Conservation (phyloP, 2,329 filamentous ascomycete species). For the Beauveria sp. region DNA sequence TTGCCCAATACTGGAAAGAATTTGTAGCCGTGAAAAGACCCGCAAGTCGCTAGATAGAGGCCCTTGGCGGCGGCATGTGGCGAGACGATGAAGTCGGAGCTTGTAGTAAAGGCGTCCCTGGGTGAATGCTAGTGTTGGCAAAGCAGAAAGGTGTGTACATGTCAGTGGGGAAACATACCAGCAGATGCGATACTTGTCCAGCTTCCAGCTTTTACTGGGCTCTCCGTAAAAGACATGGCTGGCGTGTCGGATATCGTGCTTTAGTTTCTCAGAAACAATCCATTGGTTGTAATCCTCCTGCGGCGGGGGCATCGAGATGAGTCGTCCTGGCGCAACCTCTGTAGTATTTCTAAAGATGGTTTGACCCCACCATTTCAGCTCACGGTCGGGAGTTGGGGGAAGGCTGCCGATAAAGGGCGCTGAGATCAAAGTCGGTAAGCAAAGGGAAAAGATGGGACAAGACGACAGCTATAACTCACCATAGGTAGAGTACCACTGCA, state of each 20-base stretch:
- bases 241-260: slow-evolving; percentile 51
- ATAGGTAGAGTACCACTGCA: slow-evolving; percentile 32
- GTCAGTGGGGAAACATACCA: slow-evolving; percentile 40
- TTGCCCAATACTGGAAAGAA: slow-evolving; percentile 58
- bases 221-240: slow-evolving; percentile 53
- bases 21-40: slow-evolving; percentile 62
- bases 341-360: slow-evolving; percentile 51
- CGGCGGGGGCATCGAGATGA: slow-evolving; percentile 49
- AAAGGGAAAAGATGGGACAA: no score
- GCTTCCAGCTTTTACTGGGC: slow-evolving; percentile 46
- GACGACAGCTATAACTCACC: slow-evolving; percentile 17
- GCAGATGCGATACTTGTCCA: slow-evolving; percentile 57
- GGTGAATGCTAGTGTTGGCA: not conserved
- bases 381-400: slow-evolving; percentile 42
- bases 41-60: slow-evolving; percentile 55
- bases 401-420: slow-evolving; percentile 51
- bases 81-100: slow-evolving; percentile 55
- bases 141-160: not conserved
- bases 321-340: slow-evolving; percentile 43
- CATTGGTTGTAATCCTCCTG: slow-evolving; percentile 54
- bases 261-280: slow-evolving; percentile 47
- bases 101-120: slow-evolving; percentile 60
- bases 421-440: slow-evolving; percentile 25
- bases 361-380: slow-evolving; percentile 55
- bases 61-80: slow-evolving; percentile 43